Conservation (phyloP, 805 yeast genomes). For the baker's yeast (Saccharomyces cerevisiae) region DNA sequence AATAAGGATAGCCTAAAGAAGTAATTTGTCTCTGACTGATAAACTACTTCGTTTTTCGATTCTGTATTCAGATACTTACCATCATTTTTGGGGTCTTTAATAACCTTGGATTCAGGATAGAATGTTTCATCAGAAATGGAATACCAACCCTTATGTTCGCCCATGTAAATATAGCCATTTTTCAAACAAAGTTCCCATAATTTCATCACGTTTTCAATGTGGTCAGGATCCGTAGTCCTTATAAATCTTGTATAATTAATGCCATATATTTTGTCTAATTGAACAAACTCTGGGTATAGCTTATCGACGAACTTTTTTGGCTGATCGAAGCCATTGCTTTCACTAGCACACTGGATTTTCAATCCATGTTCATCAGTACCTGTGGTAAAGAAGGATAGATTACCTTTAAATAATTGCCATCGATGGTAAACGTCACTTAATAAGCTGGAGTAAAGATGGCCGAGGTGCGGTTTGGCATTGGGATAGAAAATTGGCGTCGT, state of each 20-base stretch:
- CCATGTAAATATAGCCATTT: constrained; percentile 68
- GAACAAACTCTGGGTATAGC: constrained; percentile 54
- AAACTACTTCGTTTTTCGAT: constrained; percentile 65
- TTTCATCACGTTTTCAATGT: constrained; percentile 49
- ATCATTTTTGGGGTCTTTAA: constrained; percentile 21
- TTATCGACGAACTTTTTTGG: constrained; percentile 70
- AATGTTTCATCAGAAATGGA: constrained; percentile 91
- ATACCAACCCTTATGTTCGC: constrained; percentile 89
- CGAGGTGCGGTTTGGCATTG: constrained; percentile 89
- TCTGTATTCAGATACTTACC: constrained; percentile 40
- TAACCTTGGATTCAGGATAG: constrained; percentile 74
- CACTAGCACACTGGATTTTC: constrained; percentile 84
- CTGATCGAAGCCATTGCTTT: constrained; percentile 34
- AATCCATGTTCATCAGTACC: constrained; percentile 98
- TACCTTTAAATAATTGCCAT: constrained; percentile 49
- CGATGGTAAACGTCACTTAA: constrained; percentile 71
- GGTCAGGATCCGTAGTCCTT: constrained; percentile 84
- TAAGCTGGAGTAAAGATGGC: constrained; percentile 84
- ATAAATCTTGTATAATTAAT: constrained; percentile 69
- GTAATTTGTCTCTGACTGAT: constrained; percentile 76
- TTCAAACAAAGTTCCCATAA: constrained; percentile 61
- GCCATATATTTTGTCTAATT: constrained; percentile 49
- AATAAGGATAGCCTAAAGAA: constrained; percentile 70
- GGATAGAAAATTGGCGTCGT: constrained; percentile 96
- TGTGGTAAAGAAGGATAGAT: constrained; percentile 56